Percentiles rank a stretch among this genome's conserved stretches.
These are phyloP conservation scores for Lagenidium giganteum DNA, from an alignment of 352 stramenopile genomes.

Conservation along the genomic window DNA sequence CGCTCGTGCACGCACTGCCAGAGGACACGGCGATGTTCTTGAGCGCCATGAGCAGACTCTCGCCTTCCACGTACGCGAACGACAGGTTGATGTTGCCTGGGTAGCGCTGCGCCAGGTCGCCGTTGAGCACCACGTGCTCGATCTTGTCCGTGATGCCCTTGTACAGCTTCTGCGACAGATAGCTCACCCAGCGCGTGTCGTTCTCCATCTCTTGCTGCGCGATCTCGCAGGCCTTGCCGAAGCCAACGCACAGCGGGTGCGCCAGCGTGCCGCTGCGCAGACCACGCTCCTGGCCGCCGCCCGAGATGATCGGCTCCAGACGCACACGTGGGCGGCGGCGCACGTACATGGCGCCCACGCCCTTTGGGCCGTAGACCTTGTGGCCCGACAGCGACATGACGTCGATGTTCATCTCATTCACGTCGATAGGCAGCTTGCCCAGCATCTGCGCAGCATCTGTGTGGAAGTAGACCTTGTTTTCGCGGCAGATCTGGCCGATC, in stretches of 20 bases:
- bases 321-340: constrained; percentile 94
- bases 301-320: constrained; percentile 97
- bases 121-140: constrained; percentile 96
- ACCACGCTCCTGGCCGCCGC: constrained; percentile 97
- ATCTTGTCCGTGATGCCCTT: constrained; percentile 72
- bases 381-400: constrained; percentile 98
- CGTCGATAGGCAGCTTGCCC: constrained; percentile 95
- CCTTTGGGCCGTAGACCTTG: constrained; percentile 99
- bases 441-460: constrained; percentile 99
- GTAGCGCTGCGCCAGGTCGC: constrained; percentile 91
- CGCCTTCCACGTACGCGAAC: constrained; percentile 99
- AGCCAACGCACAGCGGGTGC: constrained; percentile 75
- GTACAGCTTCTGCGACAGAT: constrained; percentile 94
- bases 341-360: constrained; percentile 97
- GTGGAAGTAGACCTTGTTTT: constrained; percentile 97
- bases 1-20: constrained; percentile 95
- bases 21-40: constrained; percentile 99
- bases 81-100: constrained; percentile 98
- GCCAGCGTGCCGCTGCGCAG: constrained; percentile 90
- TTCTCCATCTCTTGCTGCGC: constrained; percentile 94
- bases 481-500: constrained; percentile 92
- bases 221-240: constrained; percentile 91
- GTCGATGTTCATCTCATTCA: constrained; percentile 99
- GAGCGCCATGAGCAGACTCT: constrained; percentile 98
- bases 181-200: constrained; percentile 92